Evolutionary conservation across 108 stramenopile genomes (phyloP), one percentile per base, ranked within the genome.

Genomic region (Hondaea fermentalgiana): DNA sequence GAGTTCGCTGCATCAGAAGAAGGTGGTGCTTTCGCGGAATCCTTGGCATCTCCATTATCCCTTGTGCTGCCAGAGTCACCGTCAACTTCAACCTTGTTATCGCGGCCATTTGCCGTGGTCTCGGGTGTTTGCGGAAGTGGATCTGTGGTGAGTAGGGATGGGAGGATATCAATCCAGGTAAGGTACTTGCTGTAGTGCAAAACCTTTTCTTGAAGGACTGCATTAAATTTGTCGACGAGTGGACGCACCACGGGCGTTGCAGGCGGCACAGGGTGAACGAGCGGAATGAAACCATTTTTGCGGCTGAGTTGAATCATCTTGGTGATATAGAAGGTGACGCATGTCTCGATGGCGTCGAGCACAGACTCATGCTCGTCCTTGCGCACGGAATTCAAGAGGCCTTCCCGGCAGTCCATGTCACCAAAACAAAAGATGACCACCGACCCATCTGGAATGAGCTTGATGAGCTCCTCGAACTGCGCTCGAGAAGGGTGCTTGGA

Each of bases 341-440:
- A 21, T 0, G n/a, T 21, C 1, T 83, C 6, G 3, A 83, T 53
- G 45, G 76, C 76, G 4, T 47, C 45, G 8, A 16, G 16, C 14
- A 57, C 55, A 8, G 55, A 57, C 55, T 57, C 55, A 3, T 14
- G 23, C 25, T 83, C 17, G 51, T 53, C 76, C 49, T 53, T 47
- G n/a, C 76, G 76, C 6, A 83, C 76, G 6, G 51, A 14, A 6
- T 83, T 23, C 1, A 83, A 23, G 23, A 83, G 10, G 0, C 76
- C 76, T 23, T 83, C 76, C 12, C 76, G 76, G 76, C 76, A 83
- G 28, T 83, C 76, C 45, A 83, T 83, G n/a, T 83, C 76, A 6
- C 76, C 45, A 53, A 83, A 12, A 12, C 45, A 53, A 53, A 53
- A 47, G n/a, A 83, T 35, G 49, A 83, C 76, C n/a, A 53, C 51